Evolutionary conservation across 148 eudicot genomes (phyloP), one percentile per base, ranked within the genome.

Genomic region (Vaccinium darrowii): DNA sequence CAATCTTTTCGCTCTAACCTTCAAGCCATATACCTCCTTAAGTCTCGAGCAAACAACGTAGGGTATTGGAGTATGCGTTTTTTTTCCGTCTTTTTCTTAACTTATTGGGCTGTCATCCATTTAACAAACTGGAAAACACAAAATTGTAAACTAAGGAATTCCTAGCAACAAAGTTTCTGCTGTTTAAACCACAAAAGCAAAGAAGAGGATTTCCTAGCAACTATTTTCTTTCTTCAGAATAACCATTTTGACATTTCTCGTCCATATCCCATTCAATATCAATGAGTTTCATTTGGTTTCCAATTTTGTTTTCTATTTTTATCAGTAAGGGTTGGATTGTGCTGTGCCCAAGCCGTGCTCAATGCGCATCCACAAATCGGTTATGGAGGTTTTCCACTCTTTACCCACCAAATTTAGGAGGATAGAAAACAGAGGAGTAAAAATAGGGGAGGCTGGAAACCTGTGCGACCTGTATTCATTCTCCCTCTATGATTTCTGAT

Each of bases 401-500:
- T 72, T 39, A n/a, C 30, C 79, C 56, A 76, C 79, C 79, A 76
- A 76, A 76, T 76, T 76, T 76, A 76, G 79, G 79, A 73, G 50
- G 77, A 76, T n/a, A 76, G 79, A 76, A 49, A 76, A 76, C 56
- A n/a, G 27, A 47, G 53, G 77, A 39, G 77, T 10, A 76, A 76
- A 76, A 76, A 12, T 21, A 50, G 79, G 79, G 60, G 58, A 51
- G 80, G 36, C 30, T 13, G 21, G 60, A 78, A 25, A 78, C 14
- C 60, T 13, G 18, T 50, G 57, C 14, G 73, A 25, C 74, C 74
- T 69, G 39, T 15, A 27, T 76, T 21, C 23, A 76, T 50, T 18
- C 53, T 19, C 14, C 79, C 5, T 47, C 16, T 21, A 43, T 23
- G 27, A 52, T 78, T 52, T 78, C 56, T 51, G 25, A 8, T 39